Conservation (phyloP, 1,284 basidiomycete species). For the Leccinum pachyderme region DNA sequence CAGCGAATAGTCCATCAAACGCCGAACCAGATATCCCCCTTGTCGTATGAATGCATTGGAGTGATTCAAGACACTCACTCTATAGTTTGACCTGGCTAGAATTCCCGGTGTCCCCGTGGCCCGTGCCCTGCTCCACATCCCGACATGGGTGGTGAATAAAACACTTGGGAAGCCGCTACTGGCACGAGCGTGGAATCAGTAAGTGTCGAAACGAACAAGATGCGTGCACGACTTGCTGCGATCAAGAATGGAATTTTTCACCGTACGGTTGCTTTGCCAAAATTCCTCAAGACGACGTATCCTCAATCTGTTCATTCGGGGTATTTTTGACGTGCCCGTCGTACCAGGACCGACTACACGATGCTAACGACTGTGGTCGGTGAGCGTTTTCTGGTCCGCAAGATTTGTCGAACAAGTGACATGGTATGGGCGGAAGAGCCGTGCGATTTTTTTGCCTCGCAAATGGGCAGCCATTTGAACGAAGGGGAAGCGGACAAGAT, state of each 20-base stretch:
- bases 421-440: slow-evolving; percentile 4
- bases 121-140: background rate
- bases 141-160: slow-evolving; percentile 12
- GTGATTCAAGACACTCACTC: slow-evolving; percentile 34
- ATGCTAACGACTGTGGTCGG: background rate
- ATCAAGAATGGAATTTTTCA: slow-evolving; percentile 29
- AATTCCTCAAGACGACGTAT: slow-evolving; percentile 9
- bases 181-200: slow-evolving; percentile 18
- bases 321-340: slow-evolving; percentile 1
- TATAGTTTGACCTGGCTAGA: slow-evolving; percentile 19
- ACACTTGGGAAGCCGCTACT: slow-evolving; percentile 11
- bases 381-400: slow-evolving; percentile 6
- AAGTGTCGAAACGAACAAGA: slow-evolving; percentile 25
- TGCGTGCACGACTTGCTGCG: slow-evolving; percentile 22
- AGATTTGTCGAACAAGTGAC: background rate
- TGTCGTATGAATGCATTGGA: slow-evolving; percentile 23
- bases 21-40: background rate
- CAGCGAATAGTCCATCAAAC: background rate
- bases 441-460: slow-evolving; percentile 1
- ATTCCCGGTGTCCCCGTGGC: background rate
- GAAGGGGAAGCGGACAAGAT: background rate
- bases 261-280: slow-evolving; percentile 19
- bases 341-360: slow-evolving; percentile 1
- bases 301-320: slow-evolving; percentile 5
- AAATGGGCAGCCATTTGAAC: background rate